Evolutionary conservation across 2,329 filamentous ascomycete species (phyloP).

Genomic region (Trichoderma arundinaceum): DNA sequence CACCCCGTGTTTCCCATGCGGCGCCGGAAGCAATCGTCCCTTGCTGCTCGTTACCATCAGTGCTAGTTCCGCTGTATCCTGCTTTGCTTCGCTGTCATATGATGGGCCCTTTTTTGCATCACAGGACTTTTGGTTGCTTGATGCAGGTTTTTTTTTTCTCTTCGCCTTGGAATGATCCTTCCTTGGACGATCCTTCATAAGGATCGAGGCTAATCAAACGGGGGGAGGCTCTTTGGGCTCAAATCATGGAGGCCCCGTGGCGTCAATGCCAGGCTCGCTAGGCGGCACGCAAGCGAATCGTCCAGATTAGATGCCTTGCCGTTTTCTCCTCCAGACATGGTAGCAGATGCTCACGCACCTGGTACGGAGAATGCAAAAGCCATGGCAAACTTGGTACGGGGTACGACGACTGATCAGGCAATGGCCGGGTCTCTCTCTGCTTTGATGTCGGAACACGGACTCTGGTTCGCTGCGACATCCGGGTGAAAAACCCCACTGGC

Average conservation of each 20-base stretch:
- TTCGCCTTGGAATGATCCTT: not conserved
- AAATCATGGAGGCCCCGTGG: constrained; percentile 13
- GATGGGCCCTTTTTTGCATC: not conserved
- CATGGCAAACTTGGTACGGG: not conserved
- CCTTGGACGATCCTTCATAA: constrained; percentile 9
- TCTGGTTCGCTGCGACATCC: constrained; percentile 27
- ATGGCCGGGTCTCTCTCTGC: not conserved
- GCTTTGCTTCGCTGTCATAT: too few species aligned
- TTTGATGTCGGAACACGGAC: not conserved
- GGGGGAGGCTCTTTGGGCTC: constrained; percentile 10
- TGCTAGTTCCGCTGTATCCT: too few species aligned
- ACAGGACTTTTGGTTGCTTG: not conserved
- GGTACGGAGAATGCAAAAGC: not conserved
- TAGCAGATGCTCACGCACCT: not conserved
- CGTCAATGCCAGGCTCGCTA: constrained; percentile 20
- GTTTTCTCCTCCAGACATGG: not conserved
- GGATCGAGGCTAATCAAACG: constrained; percentile 27
- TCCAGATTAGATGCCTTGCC: constrained; percentile 3
- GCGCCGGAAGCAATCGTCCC: not conserved
- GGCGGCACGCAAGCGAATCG: constrained; percentile 22
- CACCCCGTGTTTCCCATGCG: not conserved
- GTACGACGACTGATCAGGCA: constrained; percentile 13
- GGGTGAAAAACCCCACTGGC: constrained; percentile 1
- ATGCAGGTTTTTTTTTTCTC: not conserved
- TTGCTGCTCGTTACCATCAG: not conserved